These are phyloP conservation scores for Auricularia sp. DNA, from an alignment of 768 basidiomycete genomes.

Conservation along the genomic window DNA sequence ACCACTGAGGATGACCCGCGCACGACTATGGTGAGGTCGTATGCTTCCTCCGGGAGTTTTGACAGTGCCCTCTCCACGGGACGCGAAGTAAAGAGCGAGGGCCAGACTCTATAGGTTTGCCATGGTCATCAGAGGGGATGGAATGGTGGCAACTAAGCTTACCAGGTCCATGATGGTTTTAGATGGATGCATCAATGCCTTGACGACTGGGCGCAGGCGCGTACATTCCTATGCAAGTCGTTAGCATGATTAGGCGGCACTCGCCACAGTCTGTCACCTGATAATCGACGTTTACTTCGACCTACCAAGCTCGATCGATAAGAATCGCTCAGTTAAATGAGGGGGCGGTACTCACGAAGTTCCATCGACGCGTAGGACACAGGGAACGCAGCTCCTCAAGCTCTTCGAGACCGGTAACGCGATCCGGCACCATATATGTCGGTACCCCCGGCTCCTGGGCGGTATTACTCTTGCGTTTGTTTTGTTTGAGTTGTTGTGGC, in stretches of 20 bases:
- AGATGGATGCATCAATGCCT: slow-evolving; percentile 68
- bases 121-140: not conserved
- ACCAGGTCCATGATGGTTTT: slow-evolving; percentile 89
- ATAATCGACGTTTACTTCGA: slow-evolving; percentile 80
- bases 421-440: slow-evolving; percentile 78
- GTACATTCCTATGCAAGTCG: slow-evolving; percentile 46
- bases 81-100: slow-evolving; percentile 87
- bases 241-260: too few relatives aligned
- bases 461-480: slow-evolving; percentile 13
- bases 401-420: slow-evolving; percentile 69
- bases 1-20: slow-evolving; percentile 80
- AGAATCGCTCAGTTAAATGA: not conserved
- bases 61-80: slow-evolving; percentile 61
- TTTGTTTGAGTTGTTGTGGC: slow-evolving; percentile 31
- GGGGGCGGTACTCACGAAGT: slow-evolving; percentile 50
- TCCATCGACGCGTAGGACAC: slow-evolving; percentile 79
- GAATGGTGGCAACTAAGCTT: not conserved
- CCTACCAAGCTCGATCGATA: slow-evolving; percentile 29
- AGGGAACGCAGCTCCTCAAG: slow-evolving; percentile 63
- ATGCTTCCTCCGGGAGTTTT: slow-evolving; percentile 24
- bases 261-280: too few relatives aligned
- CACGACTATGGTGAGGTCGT: slow-evolving; percentile 54
- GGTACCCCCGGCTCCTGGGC: slow-evolving; percentile 5
- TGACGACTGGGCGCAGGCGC: slow-evolving; percentile 41
- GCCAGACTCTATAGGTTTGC: slow-evolving; percentile 61